A percentile compares a stretch with the other conserved stretches of the same genome.
Evolutionary conservation across 306 rosid genomes (phyloP).

Genomic region (Rosa rugosa): DNA sequence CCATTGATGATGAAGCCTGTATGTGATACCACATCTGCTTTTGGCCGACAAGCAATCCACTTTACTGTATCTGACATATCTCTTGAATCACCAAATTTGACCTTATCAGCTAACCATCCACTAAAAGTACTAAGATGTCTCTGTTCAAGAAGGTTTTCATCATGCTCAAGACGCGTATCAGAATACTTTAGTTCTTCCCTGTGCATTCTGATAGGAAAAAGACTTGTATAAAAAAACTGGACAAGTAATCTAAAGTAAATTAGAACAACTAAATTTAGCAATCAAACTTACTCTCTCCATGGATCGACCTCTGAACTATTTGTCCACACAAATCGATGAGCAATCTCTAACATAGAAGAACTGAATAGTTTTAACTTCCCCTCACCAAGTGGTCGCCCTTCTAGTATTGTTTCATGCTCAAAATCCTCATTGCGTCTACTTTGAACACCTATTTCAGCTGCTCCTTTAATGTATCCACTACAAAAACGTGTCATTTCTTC

Average conservation of each 20-base stretch:
- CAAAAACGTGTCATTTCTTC: not conserved
- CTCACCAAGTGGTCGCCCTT: not conserved
- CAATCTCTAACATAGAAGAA: not conserved
- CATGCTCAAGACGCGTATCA: not conserved
- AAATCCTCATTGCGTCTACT: not conserved
- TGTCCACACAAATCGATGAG: not conserved
- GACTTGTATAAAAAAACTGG: not conserved
- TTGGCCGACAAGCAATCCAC: constrained; percentile 4
- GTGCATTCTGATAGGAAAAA: not conserved
- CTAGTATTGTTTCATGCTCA: not conserved
- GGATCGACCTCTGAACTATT: not conserved
- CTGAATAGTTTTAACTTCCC: not conserved
- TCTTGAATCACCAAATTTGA: not conserved
- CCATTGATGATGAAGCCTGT: not conserved
- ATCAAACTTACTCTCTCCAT: not conserved
- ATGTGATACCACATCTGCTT: not conserved
- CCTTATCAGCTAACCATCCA: not conserved
- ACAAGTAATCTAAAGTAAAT: not conserved
- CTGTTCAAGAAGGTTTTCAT: not conserved
- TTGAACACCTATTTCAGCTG: not conserved
- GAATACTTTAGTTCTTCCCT: not conserved
- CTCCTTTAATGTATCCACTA: not conserved
- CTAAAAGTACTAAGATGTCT: not conserved
- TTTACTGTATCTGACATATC: not conserved
- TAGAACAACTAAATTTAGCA: not conserved